Percentiles rank a stretch among this genome's conserved stretches.
Conservation (phyloP, 371 early-diverging fungal genomes). For the Chytridiales sp. region DNA sequence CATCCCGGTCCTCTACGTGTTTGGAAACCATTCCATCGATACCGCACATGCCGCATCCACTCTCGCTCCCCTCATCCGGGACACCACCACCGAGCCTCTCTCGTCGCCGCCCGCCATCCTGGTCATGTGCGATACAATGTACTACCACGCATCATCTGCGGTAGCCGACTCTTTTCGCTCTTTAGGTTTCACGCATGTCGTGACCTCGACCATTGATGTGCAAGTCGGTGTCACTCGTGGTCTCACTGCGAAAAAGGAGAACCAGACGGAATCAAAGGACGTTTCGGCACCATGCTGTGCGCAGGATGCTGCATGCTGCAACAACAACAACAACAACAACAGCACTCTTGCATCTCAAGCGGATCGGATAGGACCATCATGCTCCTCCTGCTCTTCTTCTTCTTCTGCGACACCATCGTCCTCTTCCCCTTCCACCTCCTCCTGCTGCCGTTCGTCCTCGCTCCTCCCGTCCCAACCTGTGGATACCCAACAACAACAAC, state of each 20-base stretch:
- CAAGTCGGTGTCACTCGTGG: neutral
- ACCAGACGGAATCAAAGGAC: no score
- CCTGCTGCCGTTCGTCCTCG: no score
- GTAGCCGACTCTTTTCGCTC: constrained; percentile 5
- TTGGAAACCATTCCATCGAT: constrained; percentile 74
- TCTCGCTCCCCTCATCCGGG: constrained; percentile 10
- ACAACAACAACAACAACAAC: no score
- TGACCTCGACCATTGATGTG: constrained; percentile 2
- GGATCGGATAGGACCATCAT: no score
- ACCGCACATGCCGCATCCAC: constrained; percentile 28
- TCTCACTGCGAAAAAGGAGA: neutral
- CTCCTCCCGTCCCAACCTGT: neutral
- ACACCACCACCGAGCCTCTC: constrained; percentile 43
- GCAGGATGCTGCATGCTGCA: no score
- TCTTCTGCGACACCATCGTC: no score
- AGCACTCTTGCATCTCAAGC: no score
- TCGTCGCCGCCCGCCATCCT: constrained; percentile 50
- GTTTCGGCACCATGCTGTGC: no score
- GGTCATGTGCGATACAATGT: constrained; percentile 75
- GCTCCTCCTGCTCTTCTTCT: no score
- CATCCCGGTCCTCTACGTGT: constrained; percentile 82
- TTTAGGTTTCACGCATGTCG: constrained; percentile 9
- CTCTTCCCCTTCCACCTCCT: no score
- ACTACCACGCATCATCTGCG: constrained; percentile 60
- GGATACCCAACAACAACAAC: neutral